Percentiles rank a stretch among this genome's conserved stretches.
Conservation (phyloP, 441 rosid genomes). For the Populus hybrid region DNA sequence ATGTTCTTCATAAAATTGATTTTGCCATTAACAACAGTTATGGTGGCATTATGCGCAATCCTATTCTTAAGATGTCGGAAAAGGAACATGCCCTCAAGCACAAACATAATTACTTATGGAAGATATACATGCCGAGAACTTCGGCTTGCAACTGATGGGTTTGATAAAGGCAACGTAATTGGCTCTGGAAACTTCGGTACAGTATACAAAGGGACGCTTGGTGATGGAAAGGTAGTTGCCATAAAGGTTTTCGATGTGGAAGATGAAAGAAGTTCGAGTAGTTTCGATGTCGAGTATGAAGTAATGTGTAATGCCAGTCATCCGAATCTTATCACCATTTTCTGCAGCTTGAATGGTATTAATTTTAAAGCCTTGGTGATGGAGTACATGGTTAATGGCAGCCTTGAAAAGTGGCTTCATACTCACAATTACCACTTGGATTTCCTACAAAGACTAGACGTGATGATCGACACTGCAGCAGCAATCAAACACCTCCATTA, state of each 20-base stretch:
- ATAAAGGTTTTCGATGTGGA: constrained; percentile 15
- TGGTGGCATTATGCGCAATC: background rate
- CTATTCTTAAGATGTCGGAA: background rate
- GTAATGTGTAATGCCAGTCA: background rate
- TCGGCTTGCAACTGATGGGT: constrained; percentile 1
- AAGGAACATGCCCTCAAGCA: too few relatives aligned
- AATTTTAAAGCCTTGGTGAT: constrained; percentile 13
- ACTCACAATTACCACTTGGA: constrained; percentile 2
- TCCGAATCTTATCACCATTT: background rate
- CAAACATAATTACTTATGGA: background rate
- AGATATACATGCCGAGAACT: constrained; percentile 11
- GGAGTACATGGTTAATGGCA: constrained; percentile 21
- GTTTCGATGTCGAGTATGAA: constrained; percentile 5
- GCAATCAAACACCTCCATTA: constrained; percentile 8
- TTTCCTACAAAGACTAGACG: constrained; percentile 11
- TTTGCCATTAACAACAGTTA: background rate
- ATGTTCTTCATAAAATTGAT: background rate
- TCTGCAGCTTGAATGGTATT: background rate
- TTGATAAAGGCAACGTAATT: constrained; percentile 4
- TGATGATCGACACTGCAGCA: constrained; percentile 8
- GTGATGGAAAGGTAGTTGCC: background rate
- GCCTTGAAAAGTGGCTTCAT: constrained; percentile 15
- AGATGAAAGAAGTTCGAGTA: background rate
- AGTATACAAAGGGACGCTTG: background rate
- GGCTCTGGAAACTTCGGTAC: constrained; percentile 9